Evolutionary conservation across 257 asterid genomes (phyloP), one percentile per base, ranked within the genome.

Genomic region (Linaria vulgaris): DNA sequence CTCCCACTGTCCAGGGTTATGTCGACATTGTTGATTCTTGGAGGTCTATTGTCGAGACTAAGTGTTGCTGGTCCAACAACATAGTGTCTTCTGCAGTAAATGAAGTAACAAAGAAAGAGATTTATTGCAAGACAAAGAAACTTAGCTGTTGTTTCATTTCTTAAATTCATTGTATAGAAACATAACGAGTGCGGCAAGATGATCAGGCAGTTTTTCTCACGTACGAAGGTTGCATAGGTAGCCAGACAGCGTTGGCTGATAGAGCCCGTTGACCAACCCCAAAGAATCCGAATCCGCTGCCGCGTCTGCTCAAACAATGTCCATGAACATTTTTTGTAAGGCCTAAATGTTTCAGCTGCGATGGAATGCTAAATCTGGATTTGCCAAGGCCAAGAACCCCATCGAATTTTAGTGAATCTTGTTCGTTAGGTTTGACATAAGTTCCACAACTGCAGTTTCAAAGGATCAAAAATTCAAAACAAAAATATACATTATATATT

Each of bases 361-460:
- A 68, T 49, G 81, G 25, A 73, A 91, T 67, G 81, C 95, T 88
- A n/a, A 16, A 8, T 45, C n/a, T 12, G 4, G 90, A 75, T 59
- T 84, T 81, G 43, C 96, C 96, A 30, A 88, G 95, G 64, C 95
- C 98, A 23, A 91, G 95, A 56, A 91, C 86, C 58, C 96, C 98
- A 56, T 91, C 98, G 4, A 45, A 45, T 6, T 16, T 9, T 7
- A 9, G 0, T 9, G 2, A 1, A 3, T 12, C 16, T 1, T 12
- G 17, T 3, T 45, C 7, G 17, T 12, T 4, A 45, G 14, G 50
- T 12, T 45, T 12, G 0, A 4, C 7, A 12, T 8, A 45, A 6
- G 1, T 5, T 12, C 50, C 50, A 45, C 50, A 45, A n/a, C 50
- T 45, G 50, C 10, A 45, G 50, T 6, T 9, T 45, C 4, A 45